Evolutionary conservation across 2,329 filamentous ascomycete genomes (phyloP), one percentile per base, ranked within the genome.

Genomic region (Exophiala oligosperma): DNA sequence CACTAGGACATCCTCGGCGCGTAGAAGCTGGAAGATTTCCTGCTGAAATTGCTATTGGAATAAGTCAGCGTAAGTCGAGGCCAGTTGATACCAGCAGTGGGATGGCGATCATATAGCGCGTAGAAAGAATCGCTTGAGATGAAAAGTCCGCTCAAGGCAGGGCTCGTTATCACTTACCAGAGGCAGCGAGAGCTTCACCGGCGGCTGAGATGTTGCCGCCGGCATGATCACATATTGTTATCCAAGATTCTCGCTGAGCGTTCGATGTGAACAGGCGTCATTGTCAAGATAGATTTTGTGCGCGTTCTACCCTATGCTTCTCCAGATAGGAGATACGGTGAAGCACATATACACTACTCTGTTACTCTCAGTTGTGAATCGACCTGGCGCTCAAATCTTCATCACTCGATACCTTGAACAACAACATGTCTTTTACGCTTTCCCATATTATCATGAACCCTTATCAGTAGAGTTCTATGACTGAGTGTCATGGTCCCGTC

Each of bases 1-100:
- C 68, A 97, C 89, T 64, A 99, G 87, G 75, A 95, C 89, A 89
- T 99, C 94, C 77, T 97, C 90, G 61, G 86, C 80, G 63, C 91
- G 88, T 66, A 96, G 85, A 76, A 94, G 90, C 73, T 90, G 91
- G 79, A 97, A 97, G 69, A 97, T 85, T 70, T 91, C 88, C 78
- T 97, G 92, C 79, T 99, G 94, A 74, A 95, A 99, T 81, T 92
- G 81, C 79, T 84, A 66, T 62, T 23, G 8, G 12, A 46, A 32
- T 35, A 24, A 26, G 64, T 62, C 59, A 67, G 68, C 48, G 41
- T 57, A 6, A 38, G 43, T 24, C 12, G 12, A n/a, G 50, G 43
- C 17, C 6, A 17, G 14, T 44, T 24, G n/a, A 11, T 38, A 48
- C 7, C 24, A 29, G 12, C 21, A 8, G 21, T 26, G n/a, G 2